phyloP scores from a whole-genome alignment of 129 eudicot species.

The Cynara cardunculus region DNA sequence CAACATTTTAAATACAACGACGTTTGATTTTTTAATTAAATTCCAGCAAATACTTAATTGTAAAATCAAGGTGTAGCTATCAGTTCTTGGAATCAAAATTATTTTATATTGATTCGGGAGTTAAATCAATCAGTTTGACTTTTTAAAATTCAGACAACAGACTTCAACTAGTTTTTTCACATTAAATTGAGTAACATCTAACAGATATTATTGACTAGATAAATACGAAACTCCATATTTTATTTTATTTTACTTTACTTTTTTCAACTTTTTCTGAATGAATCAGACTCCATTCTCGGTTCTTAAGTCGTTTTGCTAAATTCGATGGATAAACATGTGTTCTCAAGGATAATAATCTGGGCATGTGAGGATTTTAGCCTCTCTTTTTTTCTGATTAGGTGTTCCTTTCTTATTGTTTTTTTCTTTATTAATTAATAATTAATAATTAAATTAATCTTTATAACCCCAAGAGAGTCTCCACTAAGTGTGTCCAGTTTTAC shows the following conservation, averaged over 20 bases:
- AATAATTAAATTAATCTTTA: background rate
- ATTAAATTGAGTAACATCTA: too few species aligned
- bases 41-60: background rate
- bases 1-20: background rate
- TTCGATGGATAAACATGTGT: constrained; percentile 42
- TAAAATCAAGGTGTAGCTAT: constrained; percentile 19
- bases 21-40: background rate
- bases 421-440: background rate
- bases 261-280: constrained; percentile 9
- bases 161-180: background rate
- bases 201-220: background rate
- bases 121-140: constrained; percentile 23
- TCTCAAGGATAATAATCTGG: constrained; percentile 29
- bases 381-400: constrained; percentile 29
- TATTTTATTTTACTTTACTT: background rate
- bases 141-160: background rate
- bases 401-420: constrained; percentile 14
- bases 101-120: background rate
- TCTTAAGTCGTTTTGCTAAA: constrained; percentile 20
- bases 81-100: constrained; percentile 16
- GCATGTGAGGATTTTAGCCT: constrained; percentile 24
- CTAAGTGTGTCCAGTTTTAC: background rate
- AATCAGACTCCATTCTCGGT: constrained; percentile 14
- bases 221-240: constrained; percentile 18
- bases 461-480: constrained; percentile 4